phyloP scores from a whole-genome alignment of 1,139 yeast species.

The Pichia sp. region DNA sequence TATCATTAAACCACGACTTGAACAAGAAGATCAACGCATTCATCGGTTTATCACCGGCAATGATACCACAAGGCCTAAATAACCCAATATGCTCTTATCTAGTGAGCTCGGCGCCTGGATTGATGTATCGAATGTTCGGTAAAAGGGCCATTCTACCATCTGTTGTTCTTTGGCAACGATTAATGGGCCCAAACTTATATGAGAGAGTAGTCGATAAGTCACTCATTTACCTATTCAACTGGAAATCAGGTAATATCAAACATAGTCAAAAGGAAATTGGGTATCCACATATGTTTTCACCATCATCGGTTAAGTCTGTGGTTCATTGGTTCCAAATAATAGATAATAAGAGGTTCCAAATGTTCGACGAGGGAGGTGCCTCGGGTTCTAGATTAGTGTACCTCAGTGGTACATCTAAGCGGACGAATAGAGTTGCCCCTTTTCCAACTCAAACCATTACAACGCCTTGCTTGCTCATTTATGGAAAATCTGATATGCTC shows the following conservation, averaged over 20 bases:
- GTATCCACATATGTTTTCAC: conserved; percentile 42
- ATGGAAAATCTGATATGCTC: conserved; percentile 36
- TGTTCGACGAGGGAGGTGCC: conserved; percentile 42
- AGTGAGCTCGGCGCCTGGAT: conserved; percentile 32
- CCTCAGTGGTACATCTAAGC: conserved; percentile 22
- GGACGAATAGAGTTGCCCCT: conserved; percentile 50
- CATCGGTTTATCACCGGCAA: conserved; percentile 41
- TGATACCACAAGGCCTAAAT: conserved; percentile 36
- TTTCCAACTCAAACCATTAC: conserved; percentile 39
- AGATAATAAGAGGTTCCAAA: conserved; percentile 35
- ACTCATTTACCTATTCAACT: conserved; percentile 34
- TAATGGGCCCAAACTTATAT: conserved; percentile 33
- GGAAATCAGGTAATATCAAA: conserved; percentile 34
- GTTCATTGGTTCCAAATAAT: conserved; percentile 46
- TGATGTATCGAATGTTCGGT: conserved; percentile 36
- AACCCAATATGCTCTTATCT: conserved; percentile 35
- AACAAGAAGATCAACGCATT: conserved; percentile 32
- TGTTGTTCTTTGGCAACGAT: conserved; percentile 39
- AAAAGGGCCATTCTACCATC: conserved; percentile 38
- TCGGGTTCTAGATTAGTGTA: conserved; percentile 28
- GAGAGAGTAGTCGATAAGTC: conserved; percentile 35
- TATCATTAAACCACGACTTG: conserved; percentile 34
- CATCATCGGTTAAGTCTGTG: conserved; percentile 39
- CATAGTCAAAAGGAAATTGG: conserved; percentile 34
- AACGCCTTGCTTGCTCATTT: conserved; percentile 36